A percentile compares a stretch with the other conserved stretches of the same genome.
phyloP scores from a whole-genome alignment of 768 basidiomycete genomes.

The Dendrothele bispora region DNA sequence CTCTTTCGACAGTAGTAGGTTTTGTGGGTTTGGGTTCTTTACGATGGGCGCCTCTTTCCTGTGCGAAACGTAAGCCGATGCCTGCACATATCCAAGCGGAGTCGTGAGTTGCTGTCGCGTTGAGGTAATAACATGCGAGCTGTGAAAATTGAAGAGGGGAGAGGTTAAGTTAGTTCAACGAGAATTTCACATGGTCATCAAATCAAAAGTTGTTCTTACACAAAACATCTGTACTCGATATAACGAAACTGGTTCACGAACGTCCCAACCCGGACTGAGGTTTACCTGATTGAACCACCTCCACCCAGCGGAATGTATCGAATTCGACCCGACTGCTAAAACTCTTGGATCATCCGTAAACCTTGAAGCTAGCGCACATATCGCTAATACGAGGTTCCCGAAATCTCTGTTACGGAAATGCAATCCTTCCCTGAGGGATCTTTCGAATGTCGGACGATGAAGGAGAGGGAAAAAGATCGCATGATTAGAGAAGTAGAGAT shows the following conservation, averaged over 20 bases:
- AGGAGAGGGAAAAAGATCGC: conserved; percentile 46
- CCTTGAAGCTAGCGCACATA: conserved; percentile 49
- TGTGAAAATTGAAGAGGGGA: conserved; percentile 8
- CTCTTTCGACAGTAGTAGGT: conserved; percentile 44
- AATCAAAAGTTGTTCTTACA: conserved; percentile 43
- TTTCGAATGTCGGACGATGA: conserved; percentile 49
- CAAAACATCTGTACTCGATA: conserved; percentile 73
- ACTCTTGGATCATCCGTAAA: conserved; percentile 54
- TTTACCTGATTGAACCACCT: conserved; percentile 56
- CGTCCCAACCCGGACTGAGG: conserved; percentile 58
- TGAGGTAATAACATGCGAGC: conserved; percentile 32
- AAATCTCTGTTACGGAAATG: conserved; percentile 41
- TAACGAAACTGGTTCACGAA: conserved; percentile 58
- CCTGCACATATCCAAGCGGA: conserved; percentile 45
- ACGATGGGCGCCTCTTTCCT: conserved; percentile 40
- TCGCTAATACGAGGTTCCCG: conserved; percentile 42
- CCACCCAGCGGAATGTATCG: conserved; percentile 52
- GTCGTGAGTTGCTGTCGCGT: conserved; percentile 35
- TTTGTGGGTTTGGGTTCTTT: background rate
- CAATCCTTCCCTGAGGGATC: conserved; percentile 30
- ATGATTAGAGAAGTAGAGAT: conserved; percentile 44
- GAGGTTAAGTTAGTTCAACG: conserved; percentile 16
- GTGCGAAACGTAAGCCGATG: conserved; percentile 45
- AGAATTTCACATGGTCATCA: conserved; percentile 4
- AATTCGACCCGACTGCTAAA: conserved; percentile 25